Conservation (phyloP, 805 yeast species). For the Cyberlindnera suaveolens region DNA sequence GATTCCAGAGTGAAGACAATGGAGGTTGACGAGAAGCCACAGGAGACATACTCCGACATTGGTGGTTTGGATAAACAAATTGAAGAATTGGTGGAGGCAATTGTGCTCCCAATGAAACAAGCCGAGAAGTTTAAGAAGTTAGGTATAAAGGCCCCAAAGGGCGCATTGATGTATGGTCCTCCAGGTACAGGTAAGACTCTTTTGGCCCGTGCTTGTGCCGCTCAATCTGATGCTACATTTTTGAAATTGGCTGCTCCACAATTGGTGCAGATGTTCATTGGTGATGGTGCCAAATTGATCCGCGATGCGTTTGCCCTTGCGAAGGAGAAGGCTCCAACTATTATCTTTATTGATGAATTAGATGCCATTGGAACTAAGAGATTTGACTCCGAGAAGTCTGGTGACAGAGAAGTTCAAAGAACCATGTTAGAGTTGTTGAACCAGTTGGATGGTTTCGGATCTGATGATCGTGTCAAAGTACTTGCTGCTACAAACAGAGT, state of each 20-base stretch:
- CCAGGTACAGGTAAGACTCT: constrained; percentile 99
- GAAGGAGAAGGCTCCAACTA: constrained; percentile 96
- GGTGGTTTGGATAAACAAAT: constrained; percentile 98
- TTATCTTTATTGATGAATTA: constrained; percentile 94
- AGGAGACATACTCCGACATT: constrained; percentile 93
- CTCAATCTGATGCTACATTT: constrained; percentile 96
- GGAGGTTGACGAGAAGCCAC: constrained; percentile 99
- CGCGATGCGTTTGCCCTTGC: constrained; percentile 97
- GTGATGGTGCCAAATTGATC: constrained; percentile 97
- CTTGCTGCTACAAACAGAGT: constrained; percentile 98
- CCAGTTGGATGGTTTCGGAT: constrained; percentile 96
- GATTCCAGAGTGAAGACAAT: constrained; percentile 97
- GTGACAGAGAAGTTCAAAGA: constrained; percentile 98
- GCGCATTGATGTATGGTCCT: constrained; percentile 98
- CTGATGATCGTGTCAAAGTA: constrained; percentile 95
- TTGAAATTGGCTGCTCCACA: constrained; percentile 96
- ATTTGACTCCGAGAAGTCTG: constrained; percentile 94
- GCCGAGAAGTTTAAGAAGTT: constrained; percentile 90
- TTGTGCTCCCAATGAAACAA: constrained; percentile 96
- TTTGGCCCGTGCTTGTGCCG: constrained; percentile 97
- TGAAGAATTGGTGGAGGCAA: constrained; percentile 97
- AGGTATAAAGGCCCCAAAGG: constrained; percentile 97
- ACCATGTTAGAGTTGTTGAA: constrained; percentile 97
- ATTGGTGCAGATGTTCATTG: constrained; percentile 95
- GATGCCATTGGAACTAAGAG: constrained; percentile 99